Percentiles rank a stretch among this genome's conserved stretches.
Conservation (phyloP, 768 basidiomycete species). For the Xerocomus spinulosus region DNA sequence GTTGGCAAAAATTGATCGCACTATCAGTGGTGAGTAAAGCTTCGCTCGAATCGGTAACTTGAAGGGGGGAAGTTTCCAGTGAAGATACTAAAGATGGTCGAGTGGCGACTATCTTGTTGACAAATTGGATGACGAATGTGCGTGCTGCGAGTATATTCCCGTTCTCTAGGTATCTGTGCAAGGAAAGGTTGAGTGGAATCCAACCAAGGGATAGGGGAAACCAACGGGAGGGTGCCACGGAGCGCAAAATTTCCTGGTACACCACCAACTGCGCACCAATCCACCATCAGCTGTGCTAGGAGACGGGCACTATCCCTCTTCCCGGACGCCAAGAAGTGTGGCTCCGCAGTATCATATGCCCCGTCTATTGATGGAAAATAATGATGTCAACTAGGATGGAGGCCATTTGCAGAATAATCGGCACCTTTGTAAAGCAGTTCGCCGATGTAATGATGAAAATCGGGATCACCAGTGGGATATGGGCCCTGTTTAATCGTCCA, state of each 20-base stretch:
- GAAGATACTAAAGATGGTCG: conserved; percentile 40
- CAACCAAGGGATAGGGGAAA: conserved; percentile 5
- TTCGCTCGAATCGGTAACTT: conserved; percentile 48
- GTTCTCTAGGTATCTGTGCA: conserved; percentile 65
- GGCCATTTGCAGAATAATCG: conserved; percentile 3
- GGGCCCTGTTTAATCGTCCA: conserved; percentile 80
- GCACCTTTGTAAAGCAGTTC: conserved; percentile 82
- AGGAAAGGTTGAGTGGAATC: conserved; percentile 3
- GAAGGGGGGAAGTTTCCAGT: conserved; percentile 41
- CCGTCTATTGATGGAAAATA: conserved; percentile 49
- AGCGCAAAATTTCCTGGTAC: conserved; percentile 73
- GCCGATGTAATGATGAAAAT: conserved; percentile 85
- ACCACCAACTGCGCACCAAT: conserved; percentile 61
- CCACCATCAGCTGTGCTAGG: conserved; percentile 80
- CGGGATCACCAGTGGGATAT: conserved; percentile 85
- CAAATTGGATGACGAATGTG: conserved; percentile 85
- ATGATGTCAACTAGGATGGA: conserved; percentile 2
- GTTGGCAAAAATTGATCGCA: conserved; percentile 83
- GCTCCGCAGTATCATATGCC: conserved; percentile 68
- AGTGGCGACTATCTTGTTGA: conserved; percentile 53
- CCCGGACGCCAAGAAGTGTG: conserved; percentile 79
- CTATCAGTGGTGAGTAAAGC: conserved; percentile 71
- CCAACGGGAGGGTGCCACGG: conserved; percentile 78
- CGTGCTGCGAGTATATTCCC: conserved; percentile 90
- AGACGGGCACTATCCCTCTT: conserved; percentile 84